These are phyloP conservation scores for Thermothielavioides terrestris DNA, from an alignment of 495 filamentous ascomycete genomes.

Conservation along the genomic window DNA sequence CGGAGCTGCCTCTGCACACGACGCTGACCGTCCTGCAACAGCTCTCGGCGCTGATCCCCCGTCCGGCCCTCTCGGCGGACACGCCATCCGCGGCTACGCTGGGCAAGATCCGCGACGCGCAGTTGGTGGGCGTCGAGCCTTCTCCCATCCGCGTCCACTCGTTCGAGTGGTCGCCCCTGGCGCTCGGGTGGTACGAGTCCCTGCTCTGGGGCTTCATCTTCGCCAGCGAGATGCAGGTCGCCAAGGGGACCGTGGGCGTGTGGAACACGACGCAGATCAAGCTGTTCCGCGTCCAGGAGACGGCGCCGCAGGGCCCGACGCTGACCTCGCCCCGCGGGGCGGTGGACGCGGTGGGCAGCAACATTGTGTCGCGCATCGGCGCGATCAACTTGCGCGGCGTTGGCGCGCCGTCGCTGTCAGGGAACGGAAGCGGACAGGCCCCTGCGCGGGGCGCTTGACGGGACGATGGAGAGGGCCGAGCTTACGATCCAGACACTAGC, in stretches of 20 bases:
- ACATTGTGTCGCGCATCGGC: constrained; percentile 80
- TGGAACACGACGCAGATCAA: constrained; percentile 89
- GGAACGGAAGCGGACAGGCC: neutral
- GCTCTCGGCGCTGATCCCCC: constrained; percentile 40
- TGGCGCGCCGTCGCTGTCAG: neutral
- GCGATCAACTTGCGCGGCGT: constrained; percentile 53
- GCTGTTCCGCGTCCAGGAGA: constrained; percentile 84
- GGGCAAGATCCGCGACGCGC: constrained; percentile 32
- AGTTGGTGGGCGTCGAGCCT: constrained; percentile 58
- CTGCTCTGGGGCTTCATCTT: constrained; percentile 96
- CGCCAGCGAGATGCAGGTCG: constrained; percentile 76
- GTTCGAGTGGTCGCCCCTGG: constrained; percentile 91
- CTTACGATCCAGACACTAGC: neutral
- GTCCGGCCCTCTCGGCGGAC: constrained; percentile 32
- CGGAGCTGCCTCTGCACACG: constrained; percentile 84
- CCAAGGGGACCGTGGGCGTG: constrained; percentile 82
- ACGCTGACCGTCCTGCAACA: constrained; percentile 71
- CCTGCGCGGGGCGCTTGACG: neutral
- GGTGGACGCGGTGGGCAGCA: constrained; percentile 91
- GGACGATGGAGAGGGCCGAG: neutral
- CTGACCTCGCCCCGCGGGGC: constrained; percentile 79
- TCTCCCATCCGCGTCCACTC: constrained; percentile 70
- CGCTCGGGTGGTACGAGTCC: constrained; percentile 93
- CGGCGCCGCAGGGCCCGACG: constrained; percentile 67
- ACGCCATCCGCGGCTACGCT: constrained; percentile 27